Base-by-base conservation (phyloP, 345 rosid genomes). In the Arabis alpina region DNA sequence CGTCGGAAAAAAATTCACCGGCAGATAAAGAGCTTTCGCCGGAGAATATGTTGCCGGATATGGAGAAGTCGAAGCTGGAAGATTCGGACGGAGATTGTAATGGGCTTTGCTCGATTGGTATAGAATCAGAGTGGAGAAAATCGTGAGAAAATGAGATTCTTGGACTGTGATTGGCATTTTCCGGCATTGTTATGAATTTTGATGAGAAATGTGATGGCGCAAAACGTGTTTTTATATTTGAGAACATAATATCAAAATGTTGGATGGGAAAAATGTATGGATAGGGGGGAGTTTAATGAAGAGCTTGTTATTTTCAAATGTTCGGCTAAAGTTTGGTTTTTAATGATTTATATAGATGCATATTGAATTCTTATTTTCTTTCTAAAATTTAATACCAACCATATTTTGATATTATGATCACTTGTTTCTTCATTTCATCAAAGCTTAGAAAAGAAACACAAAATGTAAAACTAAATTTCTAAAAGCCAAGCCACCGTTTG, bases 131-230 rank as follows among this genome's bases (percentile, higher is more conserved):
- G 15, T 72, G 73, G 50, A 75, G 62, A 63, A 88, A 69, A 72
- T 88, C 91, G 16, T 82, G 83, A 64, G 95, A 88, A 66, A 88
- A 88, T 7, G 95, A 88, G 58, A 86, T 85, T 62, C 88, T 80
- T 1, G 88, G 91, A 63, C 86, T 83, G 50, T 77, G 63, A 13
- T 74, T 76, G 2, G 85, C 48, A 41, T 66, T 82, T 13, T 82
- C 95, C 5, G 78, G 74, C 62, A 88, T 88, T 68, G 27, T 53
- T 69, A 59, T 28, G 10, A 37, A 10, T n/a, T 58, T 70, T 58
- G 9, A 28, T 36, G 0, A 1, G 3, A 28, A 9, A n/a, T 57
- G 16, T 23, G 30, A 16, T 54, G 42, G 43, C 10, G 23, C 3
- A 8, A 28, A 48, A 23, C 10, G 43, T 1, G 19, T 2, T 54